A percentile compares a stretch with the other conserved stretches of the same genome.
phyloP scores from a whole-genome alignment of 345 rosid species.

The Brassica nigra region DNA sequence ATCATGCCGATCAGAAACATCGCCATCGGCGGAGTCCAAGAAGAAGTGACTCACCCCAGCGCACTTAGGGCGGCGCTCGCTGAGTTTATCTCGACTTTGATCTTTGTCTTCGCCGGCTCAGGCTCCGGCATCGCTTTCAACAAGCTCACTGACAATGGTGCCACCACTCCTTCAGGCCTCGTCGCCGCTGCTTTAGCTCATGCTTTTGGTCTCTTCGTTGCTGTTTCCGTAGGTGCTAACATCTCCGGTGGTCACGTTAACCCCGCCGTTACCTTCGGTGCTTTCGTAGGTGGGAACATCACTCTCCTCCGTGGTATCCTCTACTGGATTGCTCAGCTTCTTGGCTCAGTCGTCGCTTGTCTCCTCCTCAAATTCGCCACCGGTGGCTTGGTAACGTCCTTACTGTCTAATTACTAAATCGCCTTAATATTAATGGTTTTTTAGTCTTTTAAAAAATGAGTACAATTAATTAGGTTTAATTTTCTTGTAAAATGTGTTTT shows the following conservation, averaged over 20 bases:
- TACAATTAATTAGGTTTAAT: background rate
- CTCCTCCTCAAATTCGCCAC: conserved; percentile 77
- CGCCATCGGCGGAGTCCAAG: conserved; percentile 66
- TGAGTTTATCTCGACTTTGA: conserved; percentile 82
- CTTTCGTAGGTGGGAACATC: conserved; percentile 85
- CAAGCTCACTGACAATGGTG: conserved; percentile 69
- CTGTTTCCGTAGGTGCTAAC: conserved; percentile 74
- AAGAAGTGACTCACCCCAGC: conserved; percentile 68
- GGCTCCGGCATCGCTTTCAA: conserved; percentile 92
- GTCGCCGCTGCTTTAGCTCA: conserved; percentile 82
- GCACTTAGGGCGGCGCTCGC: conserved; percentile 81
- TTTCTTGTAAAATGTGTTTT: background rate
- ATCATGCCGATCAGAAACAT: conserved; percentile 86
- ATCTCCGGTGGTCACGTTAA: conserved; percentile 96
- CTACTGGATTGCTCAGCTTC: conserved; percentile 89
- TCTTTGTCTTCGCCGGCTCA: conserved; percentile 87
- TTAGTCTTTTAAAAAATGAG: background rate
- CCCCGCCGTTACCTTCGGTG: conserved; percentile 92
- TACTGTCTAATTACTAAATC: background rate
- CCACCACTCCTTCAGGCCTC: conserved; percentile 76
- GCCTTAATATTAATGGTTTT: background rate
- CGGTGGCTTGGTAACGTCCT: conserved; percentile 57
- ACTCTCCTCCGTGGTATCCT: conserved; percentile 80
- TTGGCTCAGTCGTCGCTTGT: conserved; percentile 81
- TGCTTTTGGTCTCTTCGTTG: conserved; percentile 79